A percentile compares a stretch with the other conserved stretches of the same genome.
Evolutionary conservation across 2,329 filamentous ascomycete genomes (phyloP).

Genomic region (Pezicula carpinea): DNA sequence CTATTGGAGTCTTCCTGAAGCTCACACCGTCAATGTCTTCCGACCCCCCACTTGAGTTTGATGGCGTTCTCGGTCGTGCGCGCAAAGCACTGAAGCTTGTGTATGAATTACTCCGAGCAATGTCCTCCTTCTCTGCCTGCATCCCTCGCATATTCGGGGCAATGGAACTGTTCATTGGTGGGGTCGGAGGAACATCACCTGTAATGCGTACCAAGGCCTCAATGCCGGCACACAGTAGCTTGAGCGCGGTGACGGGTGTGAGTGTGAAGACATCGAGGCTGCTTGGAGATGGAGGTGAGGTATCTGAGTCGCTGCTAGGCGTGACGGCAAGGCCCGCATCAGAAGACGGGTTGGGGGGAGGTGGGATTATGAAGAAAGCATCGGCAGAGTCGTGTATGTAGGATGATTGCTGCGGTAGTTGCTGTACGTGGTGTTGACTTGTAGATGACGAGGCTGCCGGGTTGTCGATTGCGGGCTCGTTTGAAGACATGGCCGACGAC

Average conservation of each 20-base stretch:
- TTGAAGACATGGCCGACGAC: too few relatives aligned
- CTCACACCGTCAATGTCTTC: slow-evolving; percentile 51
- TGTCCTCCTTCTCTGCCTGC: slow-evolving; percentile 57
- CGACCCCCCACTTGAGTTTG: slow-evolving; percentile 17
- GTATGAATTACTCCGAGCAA: slow-evolving; percentile 53
- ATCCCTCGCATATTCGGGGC: slow-evolving; percentile 62
- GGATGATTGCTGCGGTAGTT: background rate
- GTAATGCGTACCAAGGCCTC: slow-evolving; percentile 68
- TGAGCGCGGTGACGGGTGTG: slow-evolving; percentile 68
- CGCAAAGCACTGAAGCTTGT: slow-evolving; percentile 28
- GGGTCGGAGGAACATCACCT: slow-evolving; percentile 78
- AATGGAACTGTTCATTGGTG: slow-evolving; percentile 57
- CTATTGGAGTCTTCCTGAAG: slow-evolving; percentile 34
- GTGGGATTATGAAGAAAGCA: slow-evolving; percentile 21
- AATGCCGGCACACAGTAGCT: slow-evolving; percentile 68
- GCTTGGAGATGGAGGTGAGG: slow-evolving; percentile 28
- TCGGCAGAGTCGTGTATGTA: slow-evolving; percentile 28
- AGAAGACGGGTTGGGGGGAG: slow-evolving; percentile 25
- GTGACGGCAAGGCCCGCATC: slow-evolving; percentile 24
- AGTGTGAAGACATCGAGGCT: slow-evolving; percentile 69
- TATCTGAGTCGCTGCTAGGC: slow-evolving; percentile 17
- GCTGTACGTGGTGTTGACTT: background rate
- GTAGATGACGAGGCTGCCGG: background rate
- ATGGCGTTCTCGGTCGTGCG: slow-evolving; percentile 23
- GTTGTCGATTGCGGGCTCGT: background rate